phyloP scores from a whole-genome alignment of 441 rosid species.

The Erodium moschatum region DNA sequence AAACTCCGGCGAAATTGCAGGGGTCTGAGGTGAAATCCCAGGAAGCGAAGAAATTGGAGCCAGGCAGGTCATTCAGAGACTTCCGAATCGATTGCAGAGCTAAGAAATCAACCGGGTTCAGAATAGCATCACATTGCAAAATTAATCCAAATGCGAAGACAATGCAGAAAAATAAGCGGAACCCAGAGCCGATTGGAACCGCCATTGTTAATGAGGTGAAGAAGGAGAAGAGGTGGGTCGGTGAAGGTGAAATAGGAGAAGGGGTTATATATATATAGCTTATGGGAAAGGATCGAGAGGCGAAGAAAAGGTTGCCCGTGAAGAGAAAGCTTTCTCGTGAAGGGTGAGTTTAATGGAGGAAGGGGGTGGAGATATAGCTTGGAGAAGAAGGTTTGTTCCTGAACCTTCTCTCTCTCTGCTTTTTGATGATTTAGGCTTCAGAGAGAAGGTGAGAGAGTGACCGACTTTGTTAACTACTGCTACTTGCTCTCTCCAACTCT shows the following conservation, averaged over 20 bases:
- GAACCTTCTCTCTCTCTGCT: too few species aligned
- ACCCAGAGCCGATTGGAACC: not conserved
- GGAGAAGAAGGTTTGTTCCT: not conserved
- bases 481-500: constrained; percentile 1
- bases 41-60: not conserved
- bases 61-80: not conserved
- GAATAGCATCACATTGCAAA: not conserved
- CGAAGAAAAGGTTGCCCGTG: not conserved
- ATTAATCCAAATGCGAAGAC: not conserved
- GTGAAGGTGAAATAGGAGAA: not conserved
- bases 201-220: not conserved
- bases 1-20: not conserved
- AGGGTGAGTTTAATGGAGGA: not conserved
- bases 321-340: constrained; percentile 1
- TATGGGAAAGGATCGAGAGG: not conserved
- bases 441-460: not conserved
- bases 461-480: not conserved
- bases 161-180: not conserved
- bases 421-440: not conserved
- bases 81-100: constrained; percentile 6
- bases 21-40: constrained; percentile 3
- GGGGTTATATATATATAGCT: not conserved
- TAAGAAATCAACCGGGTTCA: not conserved
- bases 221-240: not conserved
- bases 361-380: not conserved